A percentile compares a stretch with the other conserved stretches of the same genome.
These are phyloP conservation scores for Penicillium psychrofluorescens DNA, from an alignment of 495 filamentous ascomycete species.

Conservation along the genomic window DNA sequence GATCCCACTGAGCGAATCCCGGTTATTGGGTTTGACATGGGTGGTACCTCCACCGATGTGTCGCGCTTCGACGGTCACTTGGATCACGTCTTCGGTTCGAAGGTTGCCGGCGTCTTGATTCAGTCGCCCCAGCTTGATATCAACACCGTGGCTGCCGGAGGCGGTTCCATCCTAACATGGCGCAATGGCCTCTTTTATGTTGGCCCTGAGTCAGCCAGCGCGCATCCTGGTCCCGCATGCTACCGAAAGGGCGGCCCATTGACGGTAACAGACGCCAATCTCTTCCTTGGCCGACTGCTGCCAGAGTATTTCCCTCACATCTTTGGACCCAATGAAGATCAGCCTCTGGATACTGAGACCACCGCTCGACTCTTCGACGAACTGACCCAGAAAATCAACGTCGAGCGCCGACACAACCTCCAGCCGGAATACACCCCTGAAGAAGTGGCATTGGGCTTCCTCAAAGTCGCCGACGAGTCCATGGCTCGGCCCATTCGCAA, in stretches of 20 bases:
- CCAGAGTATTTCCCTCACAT: constrained; percentile 98
- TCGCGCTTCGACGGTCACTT: constrained; percentile 88
- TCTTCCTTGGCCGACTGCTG: constrained; percentile 78
- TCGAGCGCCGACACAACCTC: constrained; percentile 42
- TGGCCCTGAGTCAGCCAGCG: constrained; percentile 86
- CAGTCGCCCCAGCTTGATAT: constrained; percentile 96
- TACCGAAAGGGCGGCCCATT: constrained; percentile 91
- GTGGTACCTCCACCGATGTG: constrained; percentile 90
- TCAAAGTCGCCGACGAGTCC: constrained; percentile 47
- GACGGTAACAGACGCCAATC: constrained; percentile 90
- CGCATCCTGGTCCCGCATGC: constrained; percentile 89
- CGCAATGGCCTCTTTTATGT: constrained; percentile 94
- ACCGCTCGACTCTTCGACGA: constrained; percentile 72
- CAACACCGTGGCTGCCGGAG: constrained; percentile 93
- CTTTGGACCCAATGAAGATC: constrained; percentile 86
- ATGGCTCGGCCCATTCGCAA: constrained; percentile 50
- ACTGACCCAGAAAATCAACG: constrained; percentile 71
- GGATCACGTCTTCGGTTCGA: constrained; percentile 97
- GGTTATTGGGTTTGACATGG: constrained; percentile 97
- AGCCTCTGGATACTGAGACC: constrained; percentile 72
- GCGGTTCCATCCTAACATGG: constrained; percentile 84
- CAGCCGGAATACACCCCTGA: constrained; percentile 72
- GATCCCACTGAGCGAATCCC: constrained; percentile 80
- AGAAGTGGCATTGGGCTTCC: constrained; percentile 68
- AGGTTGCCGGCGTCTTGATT: constrained; percentile 90